Evolutionary conservation across 306 rosid genomes (phyloP).

Genomic region (Cajanus cajan): DNA sequence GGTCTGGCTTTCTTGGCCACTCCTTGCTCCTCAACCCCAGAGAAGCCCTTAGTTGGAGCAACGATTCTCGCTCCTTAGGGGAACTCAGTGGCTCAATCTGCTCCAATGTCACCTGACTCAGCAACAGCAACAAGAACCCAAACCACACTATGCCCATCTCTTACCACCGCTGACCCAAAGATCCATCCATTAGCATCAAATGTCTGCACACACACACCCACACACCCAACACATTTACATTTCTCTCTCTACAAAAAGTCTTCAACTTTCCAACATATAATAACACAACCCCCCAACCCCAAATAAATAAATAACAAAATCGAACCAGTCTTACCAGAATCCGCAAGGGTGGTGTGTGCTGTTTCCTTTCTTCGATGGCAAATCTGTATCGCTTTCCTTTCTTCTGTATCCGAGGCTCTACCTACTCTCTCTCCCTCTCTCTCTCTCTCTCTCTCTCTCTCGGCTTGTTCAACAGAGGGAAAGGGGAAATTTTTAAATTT

Average conservation of each 20-base stretch:
- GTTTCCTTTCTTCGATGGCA: conserved; percentile 20
- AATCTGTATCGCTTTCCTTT: conserved; percentile 33
- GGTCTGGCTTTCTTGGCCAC: conserved; percentile 86
- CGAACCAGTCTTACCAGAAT: conserved; percentile 43
- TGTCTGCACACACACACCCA: conserved; percentile 30
- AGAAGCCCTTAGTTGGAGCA: conserved; percentile 72
- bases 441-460: background rate
- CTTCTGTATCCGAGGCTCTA: conserved; percentile 5
- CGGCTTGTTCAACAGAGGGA: conserved; percentile 35
- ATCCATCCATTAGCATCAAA: conserved; percentile 48
- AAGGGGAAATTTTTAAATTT: conserved; percentile 29
- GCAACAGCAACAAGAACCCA: conserved; percentile 42
- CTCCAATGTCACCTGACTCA: conserved; percentile 60
- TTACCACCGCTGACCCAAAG: conserved; percentile 35
- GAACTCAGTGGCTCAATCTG: conserved; percentile 67
- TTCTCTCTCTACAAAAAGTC: background rate
- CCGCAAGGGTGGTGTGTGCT: background rate
- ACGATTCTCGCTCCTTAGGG: conserved; percentile 47
- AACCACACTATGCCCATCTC: conserved; percentile 44
- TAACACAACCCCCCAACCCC: no score
- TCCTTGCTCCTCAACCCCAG: conserved; percentile 78
- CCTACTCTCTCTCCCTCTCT: conserved; percentile 5
- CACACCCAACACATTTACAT: conserved; percentile 40
- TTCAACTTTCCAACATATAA: conserved; percentile 20
- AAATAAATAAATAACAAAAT: background rate